Conservation (phyloP, 192 early-diverging fungal genomes). For the Globomyces pollinis-pini region DNA sequence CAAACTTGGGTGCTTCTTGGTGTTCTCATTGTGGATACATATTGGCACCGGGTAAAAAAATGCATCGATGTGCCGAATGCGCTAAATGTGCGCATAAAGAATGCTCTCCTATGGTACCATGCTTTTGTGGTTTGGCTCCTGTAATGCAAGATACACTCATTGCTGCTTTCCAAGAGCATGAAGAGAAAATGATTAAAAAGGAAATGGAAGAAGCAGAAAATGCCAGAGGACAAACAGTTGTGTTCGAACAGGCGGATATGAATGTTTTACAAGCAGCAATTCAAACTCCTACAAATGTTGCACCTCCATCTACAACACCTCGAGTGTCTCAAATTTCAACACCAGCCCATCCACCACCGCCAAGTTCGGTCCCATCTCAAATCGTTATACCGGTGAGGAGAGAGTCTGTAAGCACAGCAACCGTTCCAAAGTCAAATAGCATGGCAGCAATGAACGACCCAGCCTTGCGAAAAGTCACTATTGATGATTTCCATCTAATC, state of each 20-base stretch:
- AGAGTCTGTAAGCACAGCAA: not conserved
- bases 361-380: not conserved
- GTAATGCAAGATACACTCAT: slow-evolving; percentile 32
- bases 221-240: slow-evolving; percentile 12
- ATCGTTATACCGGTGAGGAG: not conserved
- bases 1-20: slow-evolving; percentile 84
- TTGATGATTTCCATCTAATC: slow-evolving; percentile 51
- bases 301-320: not conserved
- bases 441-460: slow-evolving; percentile 69
- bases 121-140: slow-evolving; percentile 37
- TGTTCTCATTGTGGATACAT: slow-evolving; percentile 92
- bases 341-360: not conserved
- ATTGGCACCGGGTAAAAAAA: slow-evolving; percentile 29
- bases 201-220: slow-evolving; percentile 42
- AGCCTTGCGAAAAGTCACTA: slow-evolving; percentile 35
- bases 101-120: slow-evolving; percentile 32
- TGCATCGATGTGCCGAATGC: slow-evolving; percentile 35
- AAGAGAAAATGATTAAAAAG: slow-evolving; percentile 23
- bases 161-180: slow-evolving; percentile 35
- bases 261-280: not conserved
- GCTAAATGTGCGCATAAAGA: slow-evolving; percentile 26
- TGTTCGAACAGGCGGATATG: not conserved
- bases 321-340: slow-evolving; percentile 5
- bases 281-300: not conserved
- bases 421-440: slow-evolving; percentile 76